phyloP scores from a whole-genome alignment of 768 basidiomycete genomes.

The Pilatotrama ljubarskyi region DNA sequence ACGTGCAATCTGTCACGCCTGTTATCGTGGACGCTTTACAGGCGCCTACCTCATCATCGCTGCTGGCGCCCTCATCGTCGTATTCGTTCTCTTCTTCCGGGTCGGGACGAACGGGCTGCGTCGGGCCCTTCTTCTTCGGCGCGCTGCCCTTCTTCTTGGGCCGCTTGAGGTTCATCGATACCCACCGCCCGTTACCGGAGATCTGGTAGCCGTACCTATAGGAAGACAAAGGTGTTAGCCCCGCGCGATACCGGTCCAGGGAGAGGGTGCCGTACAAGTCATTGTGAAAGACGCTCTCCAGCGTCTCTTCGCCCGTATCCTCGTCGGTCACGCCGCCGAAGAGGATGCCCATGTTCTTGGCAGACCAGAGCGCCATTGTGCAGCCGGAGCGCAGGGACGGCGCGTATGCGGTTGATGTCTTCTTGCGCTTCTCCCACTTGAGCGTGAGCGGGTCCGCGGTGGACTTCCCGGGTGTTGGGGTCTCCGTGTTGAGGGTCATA shows the following conservation, averaged over 20 bases:
- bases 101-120: constrained; percentile 13
- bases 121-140: constrained; percentile 43
- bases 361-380: constrained; percentile 81
- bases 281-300: constrained; percentile 87
- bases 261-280: constrained; percentile 59
- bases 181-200: constrained; percentile 74
- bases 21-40: background rate
- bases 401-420: constrained; percentile 65
- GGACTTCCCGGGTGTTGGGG: constrained; percentile 34
- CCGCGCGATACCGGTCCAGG: background rate
- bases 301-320: constrained; percentile 77
- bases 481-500: constrained; percentile 32
- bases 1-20: background rate
- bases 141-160: constrained; percentile 55
- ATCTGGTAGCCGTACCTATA: constrained; percentile 77
- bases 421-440: constrained; percentile 88
- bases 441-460: constrained; percentile 49
- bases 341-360: constrained; percentile 68
- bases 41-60: constrained; percentile 18
- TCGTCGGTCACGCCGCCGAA: constrained; percentile 92
- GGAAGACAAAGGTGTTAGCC: background rate
- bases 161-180: constrained; percentile 66
- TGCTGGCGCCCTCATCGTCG: constrained; percentile 25
- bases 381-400: constrained; percentile 77
- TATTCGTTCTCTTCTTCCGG: constrained; percentile 25